Evolutionary conservation across 768 basidiomycete species (phyloP), one percentile per base, ranked within the genome.

Genomic region (Amanita fuliginea): DNA sequence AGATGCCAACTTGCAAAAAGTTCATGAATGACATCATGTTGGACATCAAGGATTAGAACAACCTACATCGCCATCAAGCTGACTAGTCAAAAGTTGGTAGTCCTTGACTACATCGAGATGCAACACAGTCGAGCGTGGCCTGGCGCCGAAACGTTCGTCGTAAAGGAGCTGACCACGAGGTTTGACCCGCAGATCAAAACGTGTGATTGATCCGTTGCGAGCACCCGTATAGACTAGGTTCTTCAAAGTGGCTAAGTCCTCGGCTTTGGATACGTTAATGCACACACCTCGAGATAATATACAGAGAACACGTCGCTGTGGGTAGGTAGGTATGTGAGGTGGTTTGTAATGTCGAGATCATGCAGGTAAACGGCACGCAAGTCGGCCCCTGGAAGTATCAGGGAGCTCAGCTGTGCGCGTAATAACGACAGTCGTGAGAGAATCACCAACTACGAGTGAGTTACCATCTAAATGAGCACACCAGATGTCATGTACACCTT

Each of bases 271-370:
- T 40, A 21, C 22, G 37, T 32, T 3, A 40, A 36, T 36, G 39
- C 9, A 57, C 68, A 4, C 36, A 82, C 83, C 45, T 72, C 63
- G 42, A 67, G 59, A 55, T 79, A 79, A 42, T 68, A 60, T n/a
- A 84, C 63, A 2, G 82, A 62, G 54, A 86, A 77, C 0, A 84
- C 78, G 56, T 85, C 83, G 47, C 81, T 83, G 16, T 68, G 55
- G 2, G 81, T 83, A 22, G 69, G 61, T 8, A 86, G 59, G 51
- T 62, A 56, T 46, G 66, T 64, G 2, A 73, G 57, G 11, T 64
- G 62, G 1, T 55, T 51, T 26, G 66, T 56, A 2, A 56, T 49
- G 30, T 75, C 73, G 40, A 83, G 67, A 48, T 83, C 77, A 3
- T 67, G 59, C 3, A 86, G 58, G 42, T 75, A 66, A 1, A 80